phyloP scores from a whole-genome alignment of 225 moss, liverwort and hornwort genomes.

The Sphagnum tenellum region DNA sequence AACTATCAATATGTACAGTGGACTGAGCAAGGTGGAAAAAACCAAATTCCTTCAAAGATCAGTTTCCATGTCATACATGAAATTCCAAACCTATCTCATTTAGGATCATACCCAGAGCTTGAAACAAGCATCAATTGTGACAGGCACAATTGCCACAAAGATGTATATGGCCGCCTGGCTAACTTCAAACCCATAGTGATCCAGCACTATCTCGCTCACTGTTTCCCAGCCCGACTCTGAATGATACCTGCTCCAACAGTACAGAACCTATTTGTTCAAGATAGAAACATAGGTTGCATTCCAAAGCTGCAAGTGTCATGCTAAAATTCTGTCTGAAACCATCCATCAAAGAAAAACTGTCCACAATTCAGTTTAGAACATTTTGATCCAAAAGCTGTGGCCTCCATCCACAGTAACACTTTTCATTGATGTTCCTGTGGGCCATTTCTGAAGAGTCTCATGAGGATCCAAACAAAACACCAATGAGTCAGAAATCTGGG shows the following conservation, averaged over 20 bases:
- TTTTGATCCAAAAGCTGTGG: too few species aligned
- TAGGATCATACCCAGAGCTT: conserved; percentile 75
- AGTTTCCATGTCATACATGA: background rate
- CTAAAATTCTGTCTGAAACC: too few species aligned
- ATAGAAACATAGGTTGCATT: background rate
- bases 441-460: too few species aligned
- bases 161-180: conserved; percentile 57
- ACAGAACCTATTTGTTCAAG: background rate
- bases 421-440: too few species aligned
- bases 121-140: conserved; percentile 97
- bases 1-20: too few species aligned
- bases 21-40: conserved; percentile 5
- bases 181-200: conserved; percentile 89
- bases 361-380: too few species aligned
- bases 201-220: conserved; percentile 79
- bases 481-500: too few species aligned
- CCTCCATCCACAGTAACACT: too few species aligned
- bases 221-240: conserved; percentile 98
- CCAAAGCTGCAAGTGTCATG: too few species aligned
- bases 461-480: too few species aligned
- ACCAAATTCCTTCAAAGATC: background rate
- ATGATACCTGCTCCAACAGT: conserved; percentile 55
- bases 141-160: conserved; percentile 95
- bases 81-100: background rate
- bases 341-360: too few species aligned